A percentile compares a stretch with the other conserved stretches of the same genome.
phyloP scores from a whole-genome alignment of 2,329 filamentous ascomycete species.

The Emmonsia crescens region DNA sequence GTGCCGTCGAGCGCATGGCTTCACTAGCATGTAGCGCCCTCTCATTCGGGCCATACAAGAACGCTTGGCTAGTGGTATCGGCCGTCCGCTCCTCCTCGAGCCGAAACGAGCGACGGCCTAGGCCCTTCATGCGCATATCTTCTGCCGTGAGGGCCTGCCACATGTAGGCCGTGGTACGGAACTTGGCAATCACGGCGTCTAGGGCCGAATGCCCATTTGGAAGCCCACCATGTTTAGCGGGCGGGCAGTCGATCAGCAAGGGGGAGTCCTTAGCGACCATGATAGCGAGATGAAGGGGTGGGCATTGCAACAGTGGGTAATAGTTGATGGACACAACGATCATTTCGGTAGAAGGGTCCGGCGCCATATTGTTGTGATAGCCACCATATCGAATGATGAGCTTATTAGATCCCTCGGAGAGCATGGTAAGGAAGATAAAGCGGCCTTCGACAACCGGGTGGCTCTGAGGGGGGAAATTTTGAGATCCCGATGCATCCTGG shows the following conservation, averaged over 20 bases:
- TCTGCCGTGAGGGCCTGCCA: constrained; percentile 18
- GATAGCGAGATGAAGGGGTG: constrained; percentile 16
- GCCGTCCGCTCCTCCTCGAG: constrained; percentile 16
- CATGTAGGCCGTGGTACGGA: constrained; percentile 17
- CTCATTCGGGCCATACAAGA: neutral
- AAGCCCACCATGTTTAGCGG: constrained; percentile 12
- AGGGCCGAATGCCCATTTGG: constrained; percentile 12
- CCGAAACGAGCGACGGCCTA: constrained; percentile 17
- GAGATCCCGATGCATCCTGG: neutral
- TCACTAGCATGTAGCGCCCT: neutral
- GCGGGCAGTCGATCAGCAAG: constrained; percentile 15
- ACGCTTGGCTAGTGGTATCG: constrained; percentile 8
- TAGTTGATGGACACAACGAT: constrained; percentile 12
- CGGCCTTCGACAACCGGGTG: constrained; percentile 13
- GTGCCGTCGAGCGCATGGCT: constrained; percentile 8
- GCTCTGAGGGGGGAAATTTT: constrained; percentile 5
- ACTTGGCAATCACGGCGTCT: constrained; percentile 15
- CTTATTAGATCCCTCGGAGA: constrained; percentile 12
- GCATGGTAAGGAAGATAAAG: constrained; percentile 14
- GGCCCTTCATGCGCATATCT: constrained; percentile 14
- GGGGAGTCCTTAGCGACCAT: constrained; percentile 16
- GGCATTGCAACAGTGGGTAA: constrained; percentile 12
- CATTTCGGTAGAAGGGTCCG: constrained; percentile 3
- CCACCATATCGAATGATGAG: constrained; percentile 9
- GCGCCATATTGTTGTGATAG: neutral